Base-by-base conservation (phyloP, 345 rosid genomes). In the Dimocarpus longan region DNA sequence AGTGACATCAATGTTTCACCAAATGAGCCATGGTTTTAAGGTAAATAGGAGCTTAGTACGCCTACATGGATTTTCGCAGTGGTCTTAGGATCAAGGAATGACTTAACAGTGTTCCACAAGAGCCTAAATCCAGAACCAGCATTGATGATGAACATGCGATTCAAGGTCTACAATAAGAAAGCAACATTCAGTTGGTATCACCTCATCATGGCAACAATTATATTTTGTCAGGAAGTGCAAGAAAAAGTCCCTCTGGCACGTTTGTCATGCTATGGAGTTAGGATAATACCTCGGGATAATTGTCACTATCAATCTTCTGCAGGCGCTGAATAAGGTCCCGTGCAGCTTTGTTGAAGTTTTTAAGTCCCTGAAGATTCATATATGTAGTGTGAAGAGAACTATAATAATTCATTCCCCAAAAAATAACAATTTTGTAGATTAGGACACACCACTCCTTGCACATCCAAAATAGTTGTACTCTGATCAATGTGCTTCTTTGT, bases 91-190 rank as follows among this genome's bases (percentile, higher is more conserved):
- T 95, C 98, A 63, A 95, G 92, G 84, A 95, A 92, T 8, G 82
- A 76, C 80, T 93, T 95, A 5, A 94, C 85, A 0, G 97, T 86
- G 76, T 82, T 92, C 99, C 98, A 96, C 48, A 96, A 84, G 78
- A 96, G 90, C 85, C 97, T 85, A 84, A 96, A 96, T 85, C 97
- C 97, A 42, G 97, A 46, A 59, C 98, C 99, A 3, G 97, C 98
- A 87, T 96, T 94, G 74, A 94, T 93, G 87, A 96, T 96, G 85
- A 91, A 94, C 99, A 96, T 94, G 42, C 97, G 90, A 84, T 93
- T 90, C 70, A 96, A 74, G 37, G 98, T 94, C 99, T 96, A 66
- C 77, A 79, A 75, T 50, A 57, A 70, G 10, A 52, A 79, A 66
- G 10, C 11, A 66, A 76, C 50, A 77, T 54, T 80, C 69, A 40